Evolutionary conservation across 2,329 filamentous ascomycete species (phyloP).

Genomic region (Didymella pinodella): DNA sequence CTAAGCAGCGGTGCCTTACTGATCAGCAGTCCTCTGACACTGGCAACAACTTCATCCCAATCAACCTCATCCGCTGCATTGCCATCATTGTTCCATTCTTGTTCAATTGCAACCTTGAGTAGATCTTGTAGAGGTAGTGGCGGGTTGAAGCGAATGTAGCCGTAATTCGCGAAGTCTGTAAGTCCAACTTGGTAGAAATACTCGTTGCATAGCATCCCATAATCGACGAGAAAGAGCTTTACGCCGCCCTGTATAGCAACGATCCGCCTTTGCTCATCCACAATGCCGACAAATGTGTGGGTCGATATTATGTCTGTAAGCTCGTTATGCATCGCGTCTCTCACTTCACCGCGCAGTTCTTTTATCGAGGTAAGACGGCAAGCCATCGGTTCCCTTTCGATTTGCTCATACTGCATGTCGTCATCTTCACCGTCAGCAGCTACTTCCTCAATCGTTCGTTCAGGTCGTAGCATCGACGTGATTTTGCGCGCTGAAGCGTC

Average conservation of each 20-base stretch:
- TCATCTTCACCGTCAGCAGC: constrained; percentile 55
- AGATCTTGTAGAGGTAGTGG: constrained; percentile 75
- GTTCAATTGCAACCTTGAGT: constrained; percentile 74
- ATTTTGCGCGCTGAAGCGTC: constrained; percentile 92
- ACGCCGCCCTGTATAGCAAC: constrained; percentile 94
- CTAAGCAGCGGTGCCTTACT: constrained; percentile 82
- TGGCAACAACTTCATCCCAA: constrained; percentile 69
- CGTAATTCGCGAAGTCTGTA: constrained; percentile 96
- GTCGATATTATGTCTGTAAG: constrained; percentile 86
- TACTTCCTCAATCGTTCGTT: constrained; percentile 47
- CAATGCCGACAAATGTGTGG: constrained; percentile 92
- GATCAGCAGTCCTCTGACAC: constrained; percentile 73
- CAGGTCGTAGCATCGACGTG: constrained; percentile 87
- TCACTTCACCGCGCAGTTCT: constrained; percentile 80
- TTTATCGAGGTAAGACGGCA: constrained; percentile 87
- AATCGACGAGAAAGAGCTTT: constrained; percentile 91
- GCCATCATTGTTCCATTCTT: constrained; percentile 66
- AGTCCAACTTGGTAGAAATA: constrained; percentile 96
- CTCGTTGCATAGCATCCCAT: constrained; percentile 82
- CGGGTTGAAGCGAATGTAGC: constrained; percentile 79
- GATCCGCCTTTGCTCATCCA: constrained; percentile 85
- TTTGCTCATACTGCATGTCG: constrained; percentile 73
- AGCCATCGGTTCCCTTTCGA: constrained; percentile 71
- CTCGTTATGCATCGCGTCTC: constrained; percentile 81
- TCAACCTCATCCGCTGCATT: constrained; percentile 65